Base-by-base conservation (phyloP, 202 grass and related monocot genomes). In the Eragrostis tef region DNA sequence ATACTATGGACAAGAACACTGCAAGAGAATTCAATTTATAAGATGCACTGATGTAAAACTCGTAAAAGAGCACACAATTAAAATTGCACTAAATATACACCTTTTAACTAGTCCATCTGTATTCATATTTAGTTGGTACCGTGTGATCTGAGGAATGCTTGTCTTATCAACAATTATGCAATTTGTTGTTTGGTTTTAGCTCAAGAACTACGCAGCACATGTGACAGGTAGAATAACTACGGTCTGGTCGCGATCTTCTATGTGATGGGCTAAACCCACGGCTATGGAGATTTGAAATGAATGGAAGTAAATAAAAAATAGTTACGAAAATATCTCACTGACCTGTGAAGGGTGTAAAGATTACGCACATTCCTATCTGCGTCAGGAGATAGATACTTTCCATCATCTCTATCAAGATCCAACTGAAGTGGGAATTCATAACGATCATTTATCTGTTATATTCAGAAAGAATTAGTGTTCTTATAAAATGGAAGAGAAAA, bases 321-420 rank as follows among this genome's bases (percentile, higher is more conserved):
- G 44, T 24, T 42, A 45, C 10, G 44, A 6, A 5, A 48, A 80
- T 46, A 78, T 67, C 57, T 64, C 2, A 68, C 63, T 57, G 59
- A 97, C 94, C 94, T 97, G 84, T 97, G 94, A 86, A 97, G 92
- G 53, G 89, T 92, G 79, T 97, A 97, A 62, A 97, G 89, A 67
- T 97, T 97, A 10, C 90, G 88, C 75, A 97, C 88, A 56, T 71
- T 94, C 81, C 92, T 94, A 58, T 97, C 90, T 81, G 94, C 90
- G n/a, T 94, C 88, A 6, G 92, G 94, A 73, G 94, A 98, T 81
- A 98, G 78, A 83, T 94, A 98, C 66, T 98, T 98, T 26, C 92
- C 92, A 71, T 91, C 51, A 44, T 94, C 92, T 89, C 88, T 98
- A 86, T 98, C 94, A 52, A 98, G 90, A 82, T 98, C 94, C 85